Evolutionary conservation across 192 early-diverging fungal genomes (phyloP).

Genomic region (Rhizophlyctis rosea): DNA sequence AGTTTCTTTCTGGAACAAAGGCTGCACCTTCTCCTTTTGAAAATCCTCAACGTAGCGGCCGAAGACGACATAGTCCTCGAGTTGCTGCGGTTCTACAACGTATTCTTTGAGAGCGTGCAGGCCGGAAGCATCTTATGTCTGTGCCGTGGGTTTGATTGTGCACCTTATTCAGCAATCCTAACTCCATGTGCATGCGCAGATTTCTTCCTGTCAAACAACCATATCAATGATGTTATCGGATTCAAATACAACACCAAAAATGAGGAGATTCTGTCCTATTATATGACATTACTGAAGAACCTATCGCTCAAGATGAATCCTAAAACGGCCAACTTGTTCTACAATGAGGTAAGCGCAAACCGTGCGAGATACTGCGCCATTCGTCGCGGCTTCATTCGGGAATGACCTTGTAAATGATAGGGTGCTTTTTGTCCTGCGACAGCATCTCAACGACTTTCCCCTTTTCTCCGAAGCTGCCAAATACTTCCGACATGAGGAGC

Average conservation of each 20-base stretch:
- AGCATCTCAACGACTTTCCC: slow-evolving; percentile 44
- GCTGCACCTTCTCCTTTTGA: slow-evolving; percentile 14
- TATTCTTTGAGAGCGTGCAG: slow-evolving; percentile 52
- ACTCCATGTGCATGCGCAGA: slow-evolving; percentile 16
- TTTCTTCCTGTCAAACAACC: slow-evolving; percentile 69
- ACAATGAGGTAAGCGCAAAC: slow-evolving; percentile 43
- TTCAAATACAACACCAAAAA: slow-evolving; percentile 56
- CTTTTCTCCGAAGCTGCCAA: slow-evolving; percentile 63
- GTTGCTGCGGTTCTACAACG: slow-evolving; percentile 53
- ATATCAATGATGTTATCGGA: slow-evolving; percentile 66
- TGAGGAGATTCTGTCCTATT: slow-evolving; percentile 68
- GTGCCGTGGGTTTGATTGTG: slow-evolving; percentile 6
- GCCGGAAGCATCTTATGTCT: slow-evolving; percentile 41
- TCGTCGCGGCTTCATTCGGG: neutral
- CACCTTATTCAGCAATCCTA: slow-evolving; percentile 21
- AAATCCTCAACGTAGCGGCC: neutral
- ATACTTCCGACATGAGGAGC: slow-evolving; percentile 65
- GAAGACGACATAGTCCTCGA: slow-evolving; percentile 17
- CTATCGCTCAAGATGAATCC: slow-evolving; percentile 62
- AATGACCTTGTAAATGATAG: slow-evolving; percentile 6
- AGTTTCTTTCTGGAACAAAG: slow-evolving; percentile 14
- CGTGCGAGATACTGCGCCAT: neutral
- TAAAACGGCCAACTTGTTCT: slow-evolving; percentile 64
- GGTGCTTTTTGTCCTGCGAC: neutral
- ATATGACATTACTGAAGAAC: slow-evolving; percentile 67